Evolutionary conservation across 1,284 basidiomycete species (phyloP).

Genomic region (Marasmius fiardii): DNA sequence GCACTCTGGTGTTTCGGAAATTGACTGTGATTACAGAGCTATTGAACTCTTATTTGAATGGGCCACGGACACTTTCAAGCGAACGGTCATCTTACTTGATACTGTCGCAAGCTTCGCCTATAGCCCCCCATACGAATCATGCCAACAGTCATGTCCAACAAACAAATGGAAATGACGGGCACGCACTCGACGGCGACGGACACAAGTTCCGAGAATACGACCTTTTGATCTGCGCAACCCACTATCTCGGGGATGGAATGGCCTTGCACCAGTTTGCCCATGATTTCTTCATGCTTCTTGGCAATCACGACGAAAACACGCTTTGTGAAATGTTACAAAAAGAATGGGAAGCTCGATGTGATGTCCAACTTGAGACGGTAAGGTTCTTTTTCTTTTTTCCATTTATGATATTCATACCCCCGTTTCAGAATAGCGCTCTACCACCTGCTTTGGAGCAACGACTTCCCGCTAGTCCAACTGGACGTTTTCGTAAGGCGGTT

Average conservation of each 20-base stretch:
- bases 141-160: neutral
- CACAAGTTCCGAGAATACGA: neutral
- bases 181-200: neutral
- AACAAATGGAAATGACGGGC: neutral
- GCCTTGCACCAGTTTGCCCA: conserved; percentile 73
- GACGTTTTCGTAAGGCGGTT: conserved; percentile 40
- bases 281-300: conserved; percentile 64
- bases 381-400: neutral
- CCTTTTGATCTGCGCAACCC: conserved; percentile 57
- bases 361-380: neutral
- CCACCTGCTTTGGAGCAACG: conserved; percentile 54
- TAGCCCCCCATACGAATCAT: neutral
- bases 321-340: conserved; percentile 39
- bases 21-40: conserved; percentile 37
- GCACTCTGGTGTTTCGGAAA: conserved; percentile 2
- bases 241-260: conserved; percentile 79
- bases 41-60: conserved; percentile 69
- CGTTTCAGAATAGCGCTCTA: conserved; percentile 30
- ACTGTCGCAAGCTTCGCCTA: conserved; percentile 34
- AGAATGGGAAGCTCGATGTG: conserved; percentile 46
- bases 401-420: neutral
- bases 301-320: conserved; percentile 34
- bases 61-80: conserved; percentile 68
- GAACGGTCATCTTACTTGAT: conserved; percentile 69
- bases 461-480: conserved; percentile 33